phyloP scores from a whole-genome alignment of 78 protist species.

The Tieghemostelium lacteum region DNA sequence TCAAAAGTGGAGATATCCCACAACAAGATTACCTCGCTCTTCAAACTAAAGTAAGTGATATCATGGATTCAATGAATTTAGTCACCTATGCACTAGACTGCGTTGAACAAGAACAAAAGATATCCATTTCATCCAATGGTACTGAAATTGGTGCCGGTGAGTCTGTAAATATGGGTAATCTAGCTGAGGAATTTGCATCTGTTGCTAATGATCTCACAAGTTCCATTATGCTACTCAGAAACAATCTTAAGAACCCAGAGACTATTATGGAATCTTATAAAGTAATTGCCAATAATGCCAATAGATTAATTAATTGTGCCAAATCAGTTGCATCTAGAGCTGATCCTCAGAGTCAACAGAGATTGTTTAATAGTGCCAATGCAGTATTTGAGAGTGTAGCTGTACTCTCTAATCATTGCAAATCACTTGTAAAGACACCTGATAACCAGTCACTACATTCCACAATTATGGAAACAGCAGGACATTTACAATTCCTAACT shows the following conservation, averaged over 20 bases:
- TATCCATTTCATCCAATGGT: slow-evolving; percentile 2
- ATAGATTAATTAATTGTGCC: slow-evolving; percentile 49
- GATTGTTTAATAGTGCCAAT: slow-evolving; percentile 35
- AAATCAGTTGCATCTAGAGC: slow-evolving; percentile 74
- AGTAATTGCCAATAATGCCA: slow-evolving; percentile 52
- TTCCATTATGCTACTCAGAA: slow-evolving; percentile 26
- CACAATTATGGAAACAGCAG: slow-evolving; percentile 53
- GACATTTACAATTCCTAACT: slow-evolving; percentile 62
- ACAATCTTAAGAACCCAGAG: slow-evolving; percentile 68
- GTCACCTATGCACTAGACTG: slow-evolving; percentile 54
- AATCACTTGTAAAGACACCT: slow-evolving; percentile 7
- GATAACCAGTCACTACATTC: neutral
- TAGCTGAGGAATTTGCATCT: slow-evolving; percentile 51
- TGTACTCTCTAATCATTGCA: slow-evolving; percentile 25
- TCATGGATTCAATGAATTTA: slow-evolving; percentile 24
- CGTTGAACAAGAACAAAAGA: slow-evolving; percentile 32
- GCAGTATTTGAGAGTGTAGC: slow-evolving; percentile 76
- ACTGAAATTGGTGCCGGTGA: slow-evolving; percentile 32
- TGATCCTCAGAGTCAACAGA: slow-evolving; percentile 63
- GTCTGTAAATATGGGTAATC: neutral
- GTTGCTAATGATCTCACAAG: slow-evolving; percentile 57
- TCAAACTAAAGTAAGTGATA: slow-evolving; percentile 19
- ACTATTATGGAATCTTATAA: slow-evolving; percentile 53
- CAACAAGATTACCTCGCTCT: slow-evolving; percentile 9
- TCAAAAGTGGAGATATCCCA: slow-evolving; percentile 46